Conservation (phyloP, 2,329 filamentous ascomycete species). For the Aspergillus pseudoviridinutans region DNA sequence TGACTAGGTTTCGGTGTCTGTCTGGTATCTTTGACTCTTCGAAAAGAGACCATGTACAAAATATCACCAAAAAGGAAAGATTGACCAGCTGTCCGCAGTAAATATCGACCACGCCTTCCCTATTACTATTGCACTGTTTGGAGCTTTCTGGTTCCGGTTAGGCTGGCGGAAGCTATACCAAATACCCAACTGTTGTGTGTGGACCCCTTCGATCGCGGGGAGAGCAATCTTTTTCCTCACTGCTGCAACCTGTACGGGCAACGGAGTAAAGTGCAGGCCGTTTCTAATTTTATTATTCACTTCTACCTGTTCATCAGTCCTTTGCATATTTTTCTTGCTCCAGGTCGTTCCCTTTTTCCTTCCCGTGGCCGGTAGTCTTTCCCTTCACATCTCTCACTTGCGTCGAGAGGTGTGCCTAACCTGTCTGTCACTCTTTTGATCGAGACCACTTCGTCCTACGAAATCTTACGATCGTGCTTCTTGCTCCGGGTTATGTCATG, state of each 20-base stretch:
- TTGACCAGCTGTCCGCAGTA: neutral
- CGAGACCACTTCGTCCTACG: neutral
- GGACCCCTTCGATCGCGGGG: neutral
- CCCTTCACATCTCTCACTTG: neutral
- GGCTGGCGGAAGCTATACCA: neutral
- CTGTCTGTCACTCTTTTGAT: neutral
- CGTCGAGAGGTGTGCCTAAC: neutral
- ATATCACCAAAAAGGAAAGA: neutral
- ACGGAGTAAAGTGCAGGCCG: neutral
- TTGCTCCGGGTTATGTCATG: conserved; percentile 22
- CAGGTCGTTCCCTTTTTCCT: neutral
- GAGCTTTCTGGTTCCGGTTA: neutral
- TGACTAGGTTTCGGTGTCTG: neutral
- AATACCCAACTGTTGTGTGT: neutral
- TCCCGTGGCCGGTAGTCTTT: neutral
- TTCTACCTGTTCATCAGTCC: neutral
- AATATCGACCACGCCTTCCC: neutral
- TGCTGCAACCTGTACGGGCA: neutral
- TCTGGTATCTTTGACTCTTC: neutral
- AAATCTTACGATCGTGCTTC: neutral
- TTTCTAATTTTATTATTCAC: neutral
- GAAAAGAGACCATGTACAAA: neutral
- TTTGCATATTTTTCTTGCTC: neutral
- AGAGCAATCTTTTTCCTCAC: neutral
- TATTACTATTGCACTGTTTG: neutral